Base-by-base conservation (phyloP, 2,329 filamentous ascomycete genomes). In the Verticillium nubilum region DNA sequence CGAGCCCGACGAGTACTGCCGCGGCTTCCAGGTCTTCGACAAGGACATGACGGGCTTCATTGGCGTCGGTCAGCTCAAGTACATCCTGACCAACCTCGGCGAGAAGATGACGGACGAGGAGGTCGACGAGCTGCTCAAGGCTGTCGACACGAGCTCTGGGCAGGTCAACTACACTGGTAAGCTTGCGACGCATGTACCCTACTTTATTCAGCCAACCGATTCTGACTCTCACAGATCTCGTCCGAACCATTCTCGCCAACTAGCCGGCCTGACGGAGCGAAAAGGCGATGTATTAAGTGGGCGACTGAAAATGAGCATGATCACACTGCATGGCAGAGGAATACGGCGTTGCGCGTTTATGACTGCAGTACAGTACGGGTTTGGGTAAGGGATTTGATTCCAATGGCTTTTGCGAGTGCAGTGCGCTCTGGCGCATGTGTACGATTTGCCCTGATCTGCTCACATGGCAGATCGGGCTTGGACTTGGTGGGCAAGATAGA, bases 21-120 rank as follows among this genome's bases (percentile, higher is more conserved):
- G 94, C 63, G 95, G 95, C 59, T 99, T 99, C 82, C 95, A 99
- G 77, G 95, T 99, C 58, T 99, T 99, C 70, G 95, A 99, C 79
- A 99, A 99, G 80, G 95, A 99, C 75, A 90, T 97, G 86, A 97
- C 92, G 62, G 95, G 95, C 57, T 97, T 93, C 77, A 98, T 99
- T 73, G 95, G 94, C 59, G 94, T 98, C 65, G 95, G 95, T 60
- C 95, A 99, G 80, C 85, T 99, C 76, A 91, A 96, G 78, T 99
- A 99, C 80, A 94, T 99, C 74, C 79, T 99, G 71, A 99, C 95
- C 60, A 98, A 98, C 74, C 79, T 99, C 69, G 95, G 95, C 70
- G 95, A 99, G 88, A 98, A 98, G 84, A 97, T 99, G 92, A 91
- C 90, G 0, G 94, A 99, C 70, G 95, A 98, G 65, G 95, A 99